Percentiles rank a stretch among this genome's conserved stretches.
phyloP scores from a whole-genome alignment of 1,284 basidiomycete species.

The Puccinia horiana region DNA sequence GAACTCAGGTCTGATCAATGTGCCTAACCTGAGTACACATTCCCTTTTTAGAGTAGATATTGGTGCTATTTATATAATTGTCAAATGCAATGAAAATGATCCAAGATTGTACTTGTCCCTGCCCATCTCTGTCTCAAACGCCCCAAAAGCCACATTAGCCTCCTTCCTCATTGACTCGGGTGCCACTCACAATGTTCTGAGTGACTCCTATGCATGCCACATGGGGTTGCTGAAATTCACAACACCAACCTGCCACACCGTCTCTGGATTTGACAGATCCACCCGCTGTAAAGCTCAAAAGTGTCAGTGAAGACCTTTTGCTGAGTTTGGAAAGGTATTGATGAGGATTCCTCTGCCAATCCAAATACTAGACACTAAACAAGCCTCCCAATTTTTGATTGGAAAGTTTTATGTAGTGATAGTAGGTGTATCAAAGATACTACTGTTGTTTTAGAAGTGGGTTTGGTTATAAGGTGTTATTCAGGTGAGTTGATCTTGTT shows the following conservation, averaged over 20 bases:
- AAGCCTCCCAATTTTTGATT: too few species aligned
- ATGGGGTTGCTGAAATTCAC: not conserved
- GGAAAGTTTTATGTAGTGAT: too few species aligned
- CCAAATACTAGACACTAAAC: too few species aligned
- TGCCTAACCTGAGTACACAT: conserved; percentile 16
- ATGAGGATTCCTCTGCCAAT: too few species aligned
- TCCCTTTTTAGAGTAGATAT: not conserved
- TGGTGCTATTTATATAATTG: not conserved
- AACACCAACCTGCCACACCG: not conserved
- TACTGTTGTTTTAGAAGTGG: too few species aligned
- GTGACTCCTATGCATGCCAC: not conserved
- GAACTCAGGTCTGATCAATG: not conserved
- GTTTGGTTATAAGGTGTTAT: too few species aligned
- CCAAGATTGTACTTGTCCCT: not conserved
- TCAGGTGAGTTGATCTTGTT: too few species aligned
- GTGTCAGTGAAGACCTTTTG: too few species aligned
- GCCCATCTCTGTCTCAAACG: not conserved
- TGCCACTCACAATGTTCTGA: not conserved
- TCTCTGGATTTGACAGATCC: not conserved
- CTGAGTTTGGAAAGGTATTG: too few species aligned
- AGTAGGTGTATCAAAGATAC: too few species aligned
- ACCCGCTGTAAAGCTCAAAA: too few species aligned
- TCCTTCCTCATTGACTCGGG: conserved; percentile 11
- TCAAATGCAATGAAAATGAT: not conserved
- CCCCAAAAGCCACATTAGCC: not conserved